These are phyloP conservation scores for Stachybotrys chartarum DNA, from an alignment of 2,329 filamentous ascomycete genomes.

Conservation along the genomic window DNA sequence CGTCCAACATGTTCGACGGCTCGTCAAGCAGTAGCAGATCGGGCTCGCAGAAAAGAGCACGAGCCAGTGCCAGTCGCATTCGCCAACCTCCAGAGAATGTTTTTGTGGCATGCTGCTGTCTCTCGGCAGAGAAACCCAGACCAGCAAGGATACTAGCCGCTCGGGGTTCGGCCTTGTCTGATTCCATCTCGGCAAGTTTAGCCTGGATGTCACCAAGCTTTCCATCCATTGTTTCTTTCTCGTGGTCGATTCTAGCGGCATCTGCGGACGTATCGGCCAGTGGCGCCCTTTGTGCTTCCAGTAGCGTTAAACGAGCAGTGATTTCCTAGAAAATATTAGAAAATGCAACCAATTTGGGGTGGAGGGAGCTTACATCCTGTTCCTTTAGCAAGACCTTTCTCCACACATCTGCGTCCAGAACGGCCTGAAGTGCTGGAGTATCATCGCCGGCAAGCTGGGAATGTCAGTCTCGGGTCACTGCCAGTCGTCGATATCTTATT, in stretches of 20 bases:
- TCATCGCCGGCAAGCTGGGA: conserved; percentile 84
- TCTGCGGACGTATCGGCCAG: conserved; percentile 91
- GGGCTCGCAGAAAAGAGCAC: conserved; percentile 96
- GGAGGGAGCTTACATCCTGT: conserved; percentile 56
- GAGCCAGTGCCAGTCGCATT: conserved; percentile 90
- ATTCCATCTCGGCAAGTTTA: conserved; percentile 97
- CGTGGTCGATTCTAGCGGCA: conserved; percentile 74
- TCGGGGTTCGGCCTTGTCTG: conserved; percentile 92
- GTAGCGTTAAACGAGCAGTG: conserved; percentile 61
- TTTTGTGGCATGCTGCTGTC: conserved; percentile 88
- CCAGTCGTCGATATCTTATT: conserved; percentile 8
- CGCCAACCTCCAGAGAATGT: conserved; percentile 99
- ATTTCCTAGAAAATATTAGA: conserved; percentile 57
- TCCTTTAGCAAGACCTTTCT: conserved; percentile 89
- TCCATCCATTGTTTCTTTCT: conserved; percentile 83
- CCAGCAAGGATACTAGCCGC: conserved; percentile 94
- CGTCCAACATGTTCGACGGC: conserved; percentile 99
- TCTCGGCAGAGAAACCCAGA: conserved; percentile 90
- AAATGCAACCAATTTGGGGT: neutral
- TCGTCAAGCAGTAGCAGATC: conserved; percentile 95
- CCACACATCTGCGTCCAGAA: conserved; percentile 97
- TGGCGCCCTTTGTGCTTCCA: conserved; percentile 70
- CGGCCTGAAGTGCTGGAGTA: conserved; percentile 87
- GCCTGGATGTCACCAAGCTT: conserved; percentile 85
- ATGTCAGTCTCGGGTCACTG: conserved; percentile 8